Evolutionary conservation across 371 early-diverging fungal genomes (phyloP).

Genomic region (Mortierella sp.): DNA sequence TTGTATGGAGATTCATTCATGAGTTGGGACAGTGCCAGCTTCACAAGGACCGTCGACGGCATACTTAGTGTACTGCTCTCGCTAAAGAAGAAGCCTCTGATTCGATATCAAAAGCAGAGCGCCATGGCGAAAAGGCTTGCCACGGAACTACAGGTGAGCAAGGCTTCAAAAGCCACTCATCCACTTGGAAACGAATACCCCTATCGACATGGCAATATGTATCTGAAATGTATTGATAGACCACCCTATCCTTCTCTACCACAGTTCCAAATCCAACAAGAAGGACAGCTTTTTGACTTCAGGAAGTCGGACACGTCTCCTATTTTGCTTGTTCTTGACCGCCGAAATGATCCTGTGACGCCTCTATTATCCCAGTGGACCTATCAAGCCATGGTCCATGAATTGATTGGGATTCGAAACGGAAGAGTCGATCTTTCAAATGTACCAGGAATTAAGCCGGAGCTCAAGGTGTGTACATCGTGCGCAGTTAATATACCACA

Average conservation of each 20-base stretch:
- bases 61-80: slow-evolving; percentile 81
- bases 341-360: slow-evolving; percentile 97
- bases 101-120: slow-evolving; percentile 87
- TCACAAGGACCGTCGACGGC: slow-evolving; percentile 83
- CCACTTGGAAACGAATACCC: too few relatives aligned
- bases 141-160: slow-evolving; percentile 76
- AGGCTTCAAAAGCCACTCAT: too few relatives aligned
- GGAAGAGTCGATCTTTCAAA: slow-evolving; percentile 91
- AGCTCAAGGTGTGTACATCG: slow-evolving; percentile 71
- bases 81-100: slow-evolving; percentile 89
- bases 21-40: slow-evolving; percentile 81
- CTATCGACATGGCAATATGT: too few relatives aligned
- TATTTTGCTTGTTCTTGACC: slow-evolving; percentile 91
- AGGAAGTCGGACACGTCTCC: slow-evolving; percentile 85
- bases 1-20: slow-evolving; percentile 76
- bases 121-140: slow-evolving; percentile 86
- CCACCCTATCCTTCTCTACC: not conserved
- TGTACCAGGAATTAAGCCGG: slow-evolving; percentile 84
- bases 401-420: slow-evolving; percentile 94
- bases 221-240: too few relatives aligned
- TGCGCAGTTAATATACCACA: not conserved
- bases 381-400: slow-evolving; percentile 99
- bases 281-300: slow-evolving; percentile 86
- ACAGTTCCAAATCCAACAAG: slow-evolving; percentile 82
- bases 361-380: slow-evolving; percentile 98